Percentiles rank a stretch among this genome's conserved stretches.
These are phyloP conservation scores for Pyrus pyrifolia DNA, from an alignment of 306 rosid species.

Conservation along the genomic window DNA sequence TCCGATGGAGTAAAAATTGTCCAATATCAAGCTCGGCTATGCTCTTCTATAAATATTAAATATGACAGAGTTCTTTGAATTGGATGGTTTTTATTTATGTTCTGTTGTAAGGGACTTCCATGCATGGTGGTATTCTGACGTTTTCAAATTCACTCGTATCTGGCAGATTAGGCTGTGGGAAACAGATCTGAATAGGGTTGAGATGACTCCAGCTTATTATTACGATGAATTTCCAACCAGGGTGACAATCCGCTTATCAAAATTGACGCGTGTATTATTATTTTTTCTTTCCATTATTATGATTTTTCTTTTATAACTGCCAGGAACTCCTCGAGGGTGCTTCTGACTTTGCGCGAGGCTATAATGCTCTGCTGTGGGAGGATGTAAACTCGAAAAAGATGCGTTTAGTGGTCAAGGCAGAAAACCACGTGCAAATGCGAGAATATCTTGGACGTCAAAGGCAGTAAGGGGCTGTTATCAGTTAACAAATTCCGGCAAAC, in stretches of 20 bases:
- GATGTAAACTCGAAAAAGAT: constrained; percentile 68
- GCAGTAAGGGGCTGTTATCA: constrained; percentile 18
- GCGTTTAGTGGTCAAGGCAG: constrained; percentile 74
- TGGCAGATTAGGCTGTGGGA: constrained; percentile 92
- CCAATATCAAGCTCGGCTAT: not conserved
- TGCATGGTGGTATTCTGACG: constrained; percentile 19
- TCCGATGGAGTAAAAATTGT: not conserved
- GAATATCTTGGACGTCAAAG: constrained; percentile 71
- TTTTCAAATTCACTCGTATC: constrained; percentile 6
- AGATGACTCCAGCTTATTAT: constrained; percentile 54
- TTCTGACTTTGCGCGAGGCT: constrained; percentile 76
- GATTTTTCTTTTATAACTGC: not conserved
- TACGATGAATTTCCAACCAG: constrained; percentile 87
- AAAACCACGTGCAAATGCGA: constrained; percentile 56
- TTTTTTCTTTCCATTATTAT: not conserved
- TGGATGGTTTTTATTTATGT: not conserved
- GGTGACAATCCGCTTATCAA: constrained; percentile 36
- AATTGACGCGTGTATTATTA: not conserved
- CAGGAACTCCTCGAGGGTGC: constrained; percentile 92
- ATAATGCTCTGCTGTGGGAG: constrained; percentile 90
- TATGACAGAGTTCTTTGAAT: not conserved
- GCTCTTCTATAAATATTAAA: not conserved
- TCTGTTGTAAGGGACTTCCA: not conserved
- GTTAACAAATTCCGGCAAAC: not conserved
- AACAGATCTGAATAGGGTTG: constrained; percentile 85